These are phyloP conservation scores for Trichosanthes cucumerina DNA, from an alignment of 306 rosid genomes.

Conservation along the genomic window DNA sequence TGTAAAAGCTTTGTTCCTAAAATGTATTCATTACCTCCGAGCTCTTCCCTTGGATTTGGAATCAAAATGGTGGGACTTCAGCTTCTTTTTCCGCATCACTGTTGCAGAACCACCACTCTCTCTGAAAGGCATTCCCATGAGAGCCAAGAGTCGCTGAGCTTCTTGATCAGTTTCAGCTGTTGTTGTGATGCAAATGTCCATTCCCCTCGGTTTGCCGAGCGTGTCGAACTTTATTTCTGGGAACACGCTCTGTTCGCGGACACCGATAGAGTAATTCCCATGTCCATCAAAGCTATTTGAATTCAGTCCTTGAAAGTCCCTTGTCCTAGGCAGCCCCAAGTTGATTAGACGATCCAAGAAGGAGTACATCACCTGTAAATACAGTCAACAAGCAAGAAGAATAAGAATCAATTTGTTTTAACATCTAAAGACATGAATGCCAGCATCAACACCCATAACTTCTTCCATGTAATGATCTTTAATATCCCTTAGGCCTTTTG, in stretches of 20 bases:
- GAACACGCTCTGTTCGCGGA: slow-evolving; percentile 75
- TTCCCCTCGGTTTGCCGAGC: slow-evolving; percentile 73
- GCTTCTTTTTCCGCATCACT: slow-evolving; percentile 59
- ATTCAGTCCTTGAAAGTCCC: slow-evolving; percentile 93
- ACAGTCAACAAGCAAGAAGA: slow-evolving; percentile 1
- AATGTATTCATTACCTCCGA: slow-evolving; percentile 27
- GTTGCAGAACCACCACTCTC: slow-evolving; percentile 42
- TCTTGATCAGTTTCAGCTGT: slow-evolving; percentile 78
- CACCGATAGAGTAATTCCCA: slow-evolving; percentile 63
- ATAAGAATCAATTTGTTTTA: too few relatives aligned
- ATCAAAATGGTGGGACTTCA: slow-evolving; percentile 82
- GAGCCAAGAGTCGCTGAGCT: slow-evolving; percentile 57
- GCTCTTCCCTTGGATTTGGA: slow-evolving; percentile 56
- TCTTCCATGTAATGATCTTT: neutral
- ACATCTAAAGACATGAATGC: neutral
- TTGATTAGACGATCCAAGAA: slow-evolving; percentile 81
- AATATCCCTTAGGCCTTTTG: neutral
- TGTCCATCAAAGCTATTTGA: slow-evolving; percentile 77
- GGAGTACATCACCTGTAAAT: slow-evolving; percentile 61
- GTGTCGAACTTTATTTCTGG: slow-evolving; percentile 64
- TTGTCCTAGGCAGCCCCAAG: slow-evolving; percentile 84
- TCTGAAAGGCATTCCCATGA: slow-evolving; percentile 95
- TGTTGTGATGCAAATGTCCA: slow-evolving; percentile 81
- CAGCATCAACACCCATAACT: neutral
- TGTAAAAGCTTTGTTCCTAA: neutral